Percentiles rank a stretch among this genome's conserved stretches.
Conservation (phyloP, 495 filamentous ascomycete species). For the Clavariopsis aquatica region DNA sequence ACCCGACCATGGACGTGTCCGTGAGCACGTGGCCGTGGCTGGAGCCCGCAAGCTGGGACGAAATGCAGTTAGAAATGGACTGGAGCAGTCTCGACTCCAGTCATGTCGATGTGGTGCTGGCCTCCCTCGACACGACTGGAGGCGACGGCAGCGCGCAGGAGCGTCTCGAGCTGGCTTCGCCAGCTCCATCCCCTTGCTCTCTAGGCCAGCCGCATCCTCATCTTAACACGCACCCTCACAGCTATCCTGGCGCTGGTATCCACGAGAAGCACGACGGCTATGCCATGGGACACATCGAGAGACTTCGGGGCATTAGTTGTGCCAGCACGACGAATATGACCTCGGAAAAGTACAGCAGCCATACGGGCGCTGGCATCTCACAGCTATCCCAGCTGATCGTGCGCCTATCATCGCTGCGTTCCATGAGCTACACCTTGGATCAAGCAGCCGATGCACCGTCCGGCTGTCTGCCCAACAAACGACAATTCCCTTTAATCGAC, state of each 20-base stretch:
- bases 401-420: background rate
- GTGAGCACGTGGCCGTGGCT: background rate
- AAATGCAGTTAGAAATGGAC: background rate
- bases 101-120: background rate
- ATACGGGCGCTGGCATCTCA: background rate
- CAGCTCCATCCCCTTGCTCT: background rate
- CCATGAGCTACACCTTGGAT: background rate
- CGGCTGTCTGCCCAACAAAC: background rate
- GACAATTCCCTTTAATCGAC: background rate
- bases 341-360: background rate
- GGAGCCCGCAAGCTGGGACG: conserved; percentile 16
- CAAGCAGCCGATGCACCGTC: background rate
- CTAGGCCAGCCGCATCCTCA: background rate
- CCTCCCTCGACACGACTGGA: background rate
- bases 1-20: background rate
- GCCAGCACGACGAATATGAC: background rate
- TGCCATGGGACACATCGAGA: background rate
- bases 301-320: too few relatives aligned
- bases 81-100: background rate
- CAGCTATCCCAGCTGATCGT: background rate
- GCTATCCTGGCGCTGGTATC: background rate
- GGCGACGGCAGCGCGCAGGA: background rate
- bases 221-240: background rate
- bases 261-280: background rate
- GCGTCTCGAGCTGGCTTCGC: background rate